Base-by-base conservation (phyloP, 2,329 filamentous ascomycete species). In the Scedosporium apiospermum region DNA sequence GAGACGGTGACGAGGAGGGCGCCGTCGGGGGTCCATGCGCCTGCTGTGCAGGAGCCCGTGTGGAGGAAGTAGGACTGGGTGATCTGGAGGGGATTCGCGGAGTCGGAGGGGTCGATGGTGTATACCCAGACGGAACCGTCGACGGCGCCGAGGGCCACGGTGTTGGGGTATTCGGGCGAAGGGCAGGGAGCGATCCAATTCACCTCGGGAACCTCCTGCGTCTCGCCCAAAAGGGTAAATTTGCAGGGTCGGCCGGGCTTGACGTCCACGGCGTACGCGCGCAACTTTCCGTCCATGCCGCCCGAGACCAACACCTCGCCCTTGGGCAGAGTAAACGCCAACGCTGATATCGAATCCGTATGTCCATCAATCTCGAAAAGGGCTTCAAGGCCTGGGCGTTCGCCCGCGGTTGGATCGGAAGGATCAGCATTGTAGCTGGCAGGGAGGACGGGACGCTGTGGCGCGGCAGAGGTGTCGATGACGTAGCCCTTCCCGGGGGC, bases 61-160 rank as follows among this genome's bases (percentile, higher is more conserved):
- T 98, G 95, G 27, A 96, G 82, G 80, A 96, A 97, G 78, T 95
- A 97, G 27, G 89, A 89, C 77, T 96, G 91, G 4, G 96, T 82
- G 71, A 98, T 95, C 69, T 88, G 87, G 61, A 98, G 80, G 6
- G 90, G 76, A 69, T 78, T 80, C 59, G 75, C 75, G 41, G 75
- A 53, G 66, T 90, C 86, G 62, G 80, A 79, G 34, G 83, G 78
- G 73, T 93, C 88, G 70, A 98, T 82, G n/a, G 87, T 88, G 77
- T 97, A 96, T 9, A 99, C 89, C 95, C 95, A 99, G 51, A 97
- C 92, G 60, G 88, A 93, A 62, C 95, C 95, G 72, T 99, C 93
- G 42, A 84, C 89, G 41, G 92, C 92, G 63, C 95, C 95, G 6
- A 99, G 78, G 0, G 95, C 95, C 65, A 99, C 72, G 7, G 91